A percentile compares a stretch with the other conserved stretches of the same genome.
phyloP scores from a whole-genome alignment of 495 filamentous ascomycete species.

The Neurospora sp. region DNA sequence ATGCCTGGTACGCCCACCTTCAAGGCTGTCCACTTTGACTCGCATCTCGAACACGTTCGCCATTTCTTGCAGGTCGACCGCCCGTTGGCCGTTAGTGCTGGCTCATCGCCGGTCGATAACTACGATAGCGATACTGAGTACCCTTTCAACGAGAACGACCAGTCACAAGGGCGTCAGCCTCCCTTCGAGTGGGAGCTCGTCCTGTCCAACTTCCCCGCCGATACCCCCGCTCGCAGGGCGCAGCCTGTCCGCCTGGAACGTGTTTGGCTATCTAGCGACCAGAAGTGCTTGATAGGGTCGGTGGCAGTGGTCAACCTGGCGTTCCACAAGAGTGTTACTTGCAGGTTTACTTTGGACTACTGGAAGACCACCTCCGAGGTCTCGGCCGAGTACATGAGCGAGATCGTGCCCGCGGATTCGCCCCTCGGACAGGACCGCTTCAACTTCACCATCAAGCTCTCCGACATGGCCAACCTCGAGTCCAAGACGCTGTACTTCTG shows the following conservation, averaged over 20 bases:
- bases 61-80: conserved; percentile 91
- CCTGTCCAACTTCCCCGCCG: conserved; percentile 69
- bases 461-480: conserved; percentile 83
- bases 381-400: conserved; percentile 72
- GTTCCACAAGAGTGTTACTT: conserved; percentile 80
- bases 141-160: conserved; percentile 57
- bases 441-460: conserved; percentile 84
- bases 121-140: conserved; percentile 79
- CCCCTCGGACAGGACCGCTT: conserved; percentile 75
- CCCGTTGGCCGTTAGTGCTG: conserved; percentile 87
- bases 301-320: conserved; percentile 80
- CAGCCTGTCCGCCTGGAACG: conserved; percentile 68
- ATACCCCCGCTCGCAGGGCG: conserved; percentile 50
- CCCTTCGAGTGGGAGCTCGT: conserved; percentile 81
- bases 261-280: conserved; percentile 77
- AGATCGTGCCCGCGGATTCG: conserved; percentile 56
- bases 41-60: conserved; percentile 84
- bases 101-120: conserved; percentile 84
- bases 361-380: conserved; percentile 98
- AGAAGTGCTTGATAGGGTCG: conserved; percentile 71
- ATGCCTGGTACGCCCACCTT: conserved; percentile 97
- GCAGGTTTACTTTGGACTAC: conserved; percentile 90
- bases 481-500: conserved; percentile 85
- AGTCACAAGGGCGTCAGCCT: conserved; percentile 27
- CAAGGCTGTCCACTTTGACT: conserved; percentile 94